Evolutionary conservation across 2,329 filamentous ascomycete genomes (phyloP).

Genomic region (Aspergillus terreus): DNA sequence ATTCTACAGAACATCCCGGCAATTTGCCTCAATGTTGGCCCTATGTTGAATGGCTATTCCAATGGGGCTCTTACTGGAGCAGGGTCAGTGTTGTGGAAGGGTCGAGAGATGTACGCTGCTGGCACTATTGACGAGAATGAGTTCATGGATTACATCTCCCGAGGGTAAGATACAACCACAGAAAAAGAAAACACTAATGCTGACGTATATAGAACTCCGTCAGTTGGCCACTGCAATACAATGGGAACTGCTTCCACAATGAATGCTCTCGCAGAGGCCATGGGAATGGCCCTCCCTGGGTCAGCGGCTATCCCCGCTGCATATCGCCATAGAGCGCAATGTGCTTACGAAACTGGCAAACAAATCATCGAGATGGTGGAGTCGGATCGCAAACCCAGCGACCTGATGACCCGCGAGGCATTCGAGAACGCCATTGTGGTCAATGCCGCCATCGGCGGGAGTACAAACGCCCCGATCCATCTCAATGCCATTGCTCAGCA

Average conservation of each 20-base stretch:
- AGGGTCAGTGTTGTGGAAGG: constrained; percentile 48
- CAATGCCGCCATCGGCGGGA: constrained; percentile 55
- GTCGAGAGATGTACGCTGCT: constrained; percentile 46
- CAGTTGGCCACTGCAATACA: constrained; percentile 50
- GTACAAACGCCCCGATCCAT: constrained; percentile 56
- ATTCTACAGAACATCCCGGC: constrained; percentile 45
- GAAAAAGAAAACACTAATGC: too few relatives aligned
- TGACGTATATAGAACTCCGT: constrained; percentile 35
- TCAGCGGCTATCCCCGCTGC: constrained; percentile 50
- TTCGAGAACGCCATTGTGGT: constrained; percentile 56
- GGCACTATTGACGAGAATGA: constrained; percentile 45
- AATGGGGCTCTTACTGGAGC: constrained; percentile 42
- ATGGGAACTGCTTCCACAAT: constrained; percentile 55
- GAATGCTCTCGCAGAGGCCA: constrained; percentile 51
- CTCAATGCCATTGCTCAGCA: constrained; percentile 54
- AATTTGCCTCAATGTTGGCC: constrained; percentile 51
- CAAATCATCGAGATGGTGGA: constrained; percentile 51
- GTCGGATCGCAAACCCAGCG: constrained; percentile 48
- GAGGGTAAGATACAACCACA: constrained; percentile 27
- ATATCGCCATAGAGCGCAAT: constrained; percentile 47
- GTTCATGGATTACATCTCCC: constrained; percentile 45
- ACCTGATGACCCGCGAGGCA: constrained; percentile 53
- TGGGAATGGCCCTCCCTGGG: constrained; percentile 52
- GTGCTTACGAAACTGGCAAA: constrained; percentile 47
- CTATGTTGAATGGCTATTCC: constrained; percentile 51